Evolutionary conservation across 2,329 filamentous ascomycete species (phyloP), one percentile per base, ranked within the genome.

Genomic region (Dactylellina cionopaga): DNA sequence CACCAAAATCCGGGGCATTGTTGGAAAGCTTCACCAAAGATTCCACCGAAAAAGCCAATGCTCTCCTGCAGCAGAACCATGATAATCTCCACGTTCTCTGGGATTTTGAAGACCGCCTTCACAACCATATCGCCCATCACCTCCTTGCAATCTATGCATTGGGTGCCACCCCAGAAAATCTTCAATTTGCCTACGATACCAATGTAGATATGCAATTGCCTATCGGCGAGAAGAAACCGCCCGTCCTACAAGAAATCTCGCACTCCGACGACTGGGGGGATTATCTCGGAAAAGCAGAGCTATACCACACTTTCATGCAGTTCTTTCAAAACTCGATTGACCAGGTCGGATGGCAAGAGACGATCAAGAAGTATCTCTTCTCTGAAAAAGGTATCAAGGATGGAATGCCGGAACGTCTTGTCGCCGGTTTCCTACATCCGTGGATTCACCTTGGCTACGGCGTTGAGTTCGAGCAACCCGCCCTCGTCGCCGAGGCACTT

Each of bases 381-480:
- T 83, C 85, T 1, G 86, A 85, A 1, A 86, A 89, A 62, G 84
- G 87, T 43, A 81, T 84, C 43, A 88, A 89, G 3, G 86, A 92
- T 37, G 87, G 89, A 73, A 82, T 96, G 83, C 81, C 93, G 1
- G 83, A 84, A 1, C 84, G 92, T 15, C 81, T 94, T 77, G 92
- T 87, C 77, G 85, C 84, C 13, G 88, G 90, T 0, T 85, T 94
- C 74, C 76, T 92, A 1, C 92, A 96, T 77, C 92, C 92, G 1
- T 81, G 95, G 13, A 93, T 96, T 74, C 92, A 96, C 78, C 84
- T 96, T 17, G 90, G 92, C 51, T 96, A 92, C 78, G 92, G 90
- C 3, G 79, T 96, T 33, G 92, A 96, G 78, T 96, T 92, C 82
- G 79, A 85, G 7, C 92, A 96, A 78, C 91, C 91, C 1, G 90